Evolutionary conservation across 257 asterid genomes (phyloP).

Genomic region (Capsicum chinense): DNA sequence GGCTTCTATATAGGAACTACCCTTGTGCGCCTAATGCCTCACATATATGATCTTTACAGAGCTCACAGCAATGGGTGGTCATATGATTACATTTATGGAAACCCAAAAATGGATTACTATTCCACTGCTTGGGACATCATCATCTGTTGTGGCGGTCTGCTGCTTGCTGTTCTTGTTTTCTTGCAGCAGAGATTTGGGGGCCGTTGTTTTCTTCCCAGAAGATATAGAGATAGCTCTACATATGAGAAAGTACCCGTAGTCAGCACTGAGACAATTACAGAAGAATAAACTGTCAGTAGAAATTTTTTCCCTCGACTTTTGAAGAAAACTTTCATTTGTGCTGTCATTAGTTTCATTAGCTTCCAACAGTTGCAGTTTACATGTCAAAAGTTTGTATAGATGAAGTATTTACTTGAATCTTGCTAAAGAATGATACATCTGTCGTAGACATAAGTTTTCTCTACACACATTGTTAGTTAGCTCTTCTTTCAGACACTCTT

Average conservation of each 20-base stretch:
- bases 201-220: constrained; percentile 61
- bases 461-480: neutral
- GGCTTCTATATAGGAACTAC: constrained; percentile 70
- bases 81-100: constrained; percentile 63
- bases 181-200: constrained; percentile 91
- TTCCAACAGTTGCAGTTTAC: neutral
- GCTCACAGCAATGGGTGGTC: constrained; percentile 57
- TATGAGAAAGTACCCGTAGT: constrained; percentile 81
- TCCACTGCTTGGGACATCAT: constrained; percentile 83
- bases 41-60: constrained; percentile 76
- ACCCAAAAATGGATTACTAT: constrained; percentile 77
- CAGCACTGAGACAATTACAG: constrained; percentile 37
- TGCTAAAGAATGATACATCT: neutral
- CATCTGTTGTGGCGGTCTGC: constrained; percentile 60
- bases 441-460: neutral
- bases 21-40: constrained; percentile 76
- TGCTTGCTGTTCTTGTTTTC: constrained; percentile 54
- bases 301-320: constrained; percentile 1
- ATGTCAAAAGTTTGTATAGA: constrained; percentile 26
- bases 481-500: neutral
- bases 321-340: neutral
- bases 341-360: constrained; percentile 11
- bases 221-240: constrained; percentile 46
- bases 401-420: neutral
- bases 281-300: constrained; percentile 18